Evolutionary conservation across 2,329 filamentous ascomycete genomes (phyloP), one percentile per base, ranked within the genome.

Genomic region (Xylariaceae sp.): DNA sequence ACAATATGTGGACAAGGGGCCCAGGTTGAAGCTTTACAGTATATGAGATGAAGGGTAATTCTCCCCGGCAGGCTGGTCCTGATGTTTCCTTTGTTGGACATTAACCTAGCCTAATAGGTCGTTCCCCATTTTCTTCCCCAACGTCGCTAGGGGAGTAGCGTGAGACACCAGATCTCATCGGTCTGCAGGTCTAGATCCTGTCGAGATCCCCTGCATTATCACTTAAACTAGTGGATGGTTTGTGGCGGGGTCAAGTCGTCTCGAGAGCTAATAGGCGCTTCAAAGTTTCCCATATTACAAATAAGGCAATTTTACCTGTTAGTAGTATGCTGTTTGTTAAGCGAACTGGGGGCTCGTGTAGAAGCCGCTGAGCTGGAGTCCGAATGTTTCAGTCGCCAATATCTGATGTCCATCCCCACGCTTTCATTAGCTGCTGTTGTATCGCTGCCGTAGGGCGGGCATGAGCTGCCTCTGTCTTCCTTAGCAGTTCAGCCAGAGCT

Each of bases 401-500:
- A 43, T 61, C 63, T 9, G 61, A 50, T 45, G 63, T 50, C 78
- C 76, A 81, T 13, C 74, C 77, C 81, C 79, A 84, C 50, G 73
- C 75, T 46, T 70, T 71, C 60, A 75, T 77, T 50, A 83, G 67
- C 53, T 78, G 74, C 30, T 69, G 64, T 32, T 77, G 75, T 23
- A 80, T 77, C 8, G 72, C 70, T 6, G 70, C 72, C 6, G 81
- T 84, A 5, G 80, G 81, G 66, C 80, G 78, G 4, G 76, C 80
- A 64, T 81, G 75, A n/a, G 77, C 74, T 26, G 63, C 67, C 59
- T 83, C 78, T 2, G 78, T 80, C 55, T 68, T 73, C 39, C 69
- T 66, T 35, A 84, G 67, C 3, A 81, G 69, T 18, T 76, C 72
- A 15, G 81, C 58, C 23, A 82, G 56, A 9, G 77, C 79, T 45